Base-by-base conservation (phyloP, 805 yeast genomes). In the Kluyveromyces wickerhamii region DNA sequence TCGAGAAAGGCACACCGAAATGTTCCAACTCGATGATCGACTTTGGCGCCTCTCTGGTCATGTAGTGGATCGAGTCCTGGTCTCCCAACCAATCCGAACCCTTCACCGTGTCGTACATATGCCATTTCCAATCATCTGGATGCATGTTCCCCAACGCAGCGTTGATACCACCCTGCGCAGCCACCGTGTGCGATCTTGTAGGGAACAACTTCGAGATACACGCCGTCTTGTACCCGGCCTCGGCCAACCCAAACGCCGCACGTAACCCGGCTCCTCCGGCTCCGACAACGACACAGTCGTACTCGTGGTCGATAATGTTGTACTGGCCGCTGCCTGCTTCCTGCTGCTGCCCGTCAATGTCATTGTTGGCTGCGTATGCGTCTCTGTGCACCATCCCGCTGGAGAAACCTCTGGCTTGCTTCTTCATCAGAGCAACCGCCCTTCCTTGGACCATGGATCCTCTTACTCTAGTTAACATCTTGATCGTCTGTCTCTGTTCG, bases 11-110 rank as follows among this genome's bases (percentile, higher is more conserved):
- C 50, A 92, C 94, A 71, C 98, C 98, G 64, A 77, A 92, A 66
- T 92, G 95, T 71, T 89, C 98, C 60, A 89, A 72, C 70, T 89
- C 98, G 54, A 88, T 86, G 54, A 89, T 89, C 29, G 96, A 82
- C 49, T 78, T 76, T 27, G 97, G 96, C 18, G 98, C 98, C 67
- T 89, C 97, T 62, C 87, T 79, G 39, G 98, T 89, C 98, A 89
- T 89, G 69, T 89, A 89, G 67, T 89, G 97, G 59, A 92, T 89
- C 37, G 97, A 96, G 59, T 89, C 98, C 69, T 89, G 98, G 66
- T 89, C 98, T 57, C 98, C 98, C 44, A 89, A 77, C 98, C 98
- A 89, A 67, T 89, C 98, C 7, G 96, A 87, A 45, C 98, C 98
- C 69, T 89, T 89, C 52, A 89, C 97, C 52, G 98, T 89, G 60